Percentiles rank a stretch among this genome's conserved stretches.
phyloP scores from a whole-genome alignment of 371 early-diverging fungal species.

The Mortierella sp. region DNA sequence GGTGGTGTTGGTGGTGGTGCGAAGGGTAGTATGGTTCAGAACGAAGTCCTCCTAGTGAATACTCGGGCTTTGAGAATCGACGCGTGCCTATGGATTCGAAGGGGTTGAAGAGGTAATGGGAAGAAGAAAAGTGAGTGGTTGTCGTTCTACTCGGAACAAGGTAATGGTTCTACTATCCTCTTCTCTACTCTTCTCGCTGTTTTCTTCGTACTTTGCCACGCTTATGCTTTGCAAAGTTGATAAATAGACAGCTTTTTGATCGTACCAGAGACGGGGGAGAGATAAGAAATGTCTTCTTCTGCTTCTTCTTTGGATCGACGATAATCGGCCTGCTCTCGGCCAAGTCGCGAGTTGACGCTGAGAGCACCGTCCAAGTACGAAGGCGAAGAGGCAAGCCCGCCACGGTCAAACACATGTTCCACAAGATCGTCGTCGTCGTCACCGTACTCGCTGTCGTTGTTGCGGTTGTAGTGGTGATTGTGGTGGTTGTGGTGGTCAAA shows the following conservation, averaged over 20 bases:
- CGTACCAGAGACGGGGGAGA: conserved; percentile 38
- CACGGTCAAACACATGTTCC: neutral
- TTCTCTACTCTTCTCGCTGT: no score
- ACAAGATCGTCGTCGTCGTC: conserved; percentile 1
- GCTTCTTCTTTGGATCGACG: conserved; percentile 29
- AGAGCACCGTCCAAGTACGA: conserved; percentile 15
- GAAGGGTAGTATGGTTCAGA: neutral
- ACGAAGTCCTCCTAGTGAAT: neutral
- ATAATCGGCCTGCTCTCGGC: conserved; percentile 25
- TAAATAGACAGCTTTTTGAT: neutral
- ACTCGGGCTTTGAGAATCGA: neutral
- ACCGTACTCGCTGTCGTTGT: neutral
- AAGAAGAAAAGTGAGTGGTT: neutral
- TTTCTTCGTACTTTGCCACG: no score
- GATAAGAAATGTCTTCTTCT: conserved; percentile 33
- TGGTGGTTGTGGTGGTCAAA: conserved; percentile 9
- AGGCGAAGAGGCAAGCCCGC: conserved; percentile 20
- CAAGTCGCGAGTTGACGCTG: conserved; percentile 23
- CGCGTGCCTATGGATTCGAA: neutral
- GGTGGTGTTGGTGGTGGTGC: neutral
- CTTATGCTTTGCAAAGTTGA: neutral
- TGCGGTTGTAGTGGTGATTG: neutral
- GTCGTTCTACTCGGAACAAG: no score
- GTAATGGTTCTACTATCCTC: no score
- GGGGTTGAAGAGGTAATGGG: no score